Evolutionary conservation across 495 filamentous ascomycete species (phyloP), one percentile per base, ranked within the genome.

Genomic region (Lepraria neglecta): DNA sequence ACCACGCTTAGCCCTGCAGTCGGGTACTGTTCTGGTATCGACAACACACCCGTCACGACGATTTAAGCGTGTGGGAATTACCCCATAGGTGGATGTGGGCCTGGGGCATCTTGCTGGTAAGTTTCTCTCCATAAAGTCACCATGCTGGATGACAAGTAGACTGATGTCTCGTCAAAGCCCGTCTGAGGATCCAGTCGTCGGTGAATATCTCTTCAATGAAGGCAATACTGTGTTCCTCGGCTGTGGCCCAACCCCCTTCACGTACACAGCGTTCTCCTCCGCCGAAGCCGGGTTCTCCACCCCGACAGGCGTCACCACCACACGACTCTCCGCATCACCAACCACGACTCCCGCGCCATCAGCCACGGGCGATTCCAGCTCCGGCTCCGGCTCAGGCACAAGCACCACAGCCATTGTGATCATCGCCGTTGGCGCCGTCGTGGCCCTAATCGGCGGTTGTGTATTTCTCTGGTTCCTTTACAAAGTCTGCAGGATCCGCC

Each of bases 31-130:
- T 40, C 52, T 40, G 11, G 38, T 24, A 31, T 3, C 7, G 38
- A 44, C 4, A 19, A 30, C n/a, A 6, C n/a, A 1, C 54, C 54
- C 19, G 14, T 56, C 38, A 56, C 54, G 54, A 56, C 54, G 10
- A 28, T 56, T 28, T 56, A 56, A 11, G 3, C 0, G 6, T 56
- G 17, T 17, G 54, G 54, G 3, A 17, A 44, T 28, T 44, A 42
- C 19, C 54, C 54, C n/a, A 17, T 4, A 7, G 38, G 33, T 28
- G 54, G 54, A 56, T 56, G 54, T 44, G 54, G 54, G 11, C 54
- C 54, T 44, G 54, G 54, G 43, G 19, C 54, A 15, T 35, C 21
- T 24, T 56, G 54, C 30, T 56, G 54, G 54, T 56, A 44, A 43
- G 54, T 1, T 17, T 17, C 40, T 7, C 4, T 17, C 3, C 14